Conservation (phyloP, 129 eudicot species). For the Kitagawia praeruptora region DNA sequence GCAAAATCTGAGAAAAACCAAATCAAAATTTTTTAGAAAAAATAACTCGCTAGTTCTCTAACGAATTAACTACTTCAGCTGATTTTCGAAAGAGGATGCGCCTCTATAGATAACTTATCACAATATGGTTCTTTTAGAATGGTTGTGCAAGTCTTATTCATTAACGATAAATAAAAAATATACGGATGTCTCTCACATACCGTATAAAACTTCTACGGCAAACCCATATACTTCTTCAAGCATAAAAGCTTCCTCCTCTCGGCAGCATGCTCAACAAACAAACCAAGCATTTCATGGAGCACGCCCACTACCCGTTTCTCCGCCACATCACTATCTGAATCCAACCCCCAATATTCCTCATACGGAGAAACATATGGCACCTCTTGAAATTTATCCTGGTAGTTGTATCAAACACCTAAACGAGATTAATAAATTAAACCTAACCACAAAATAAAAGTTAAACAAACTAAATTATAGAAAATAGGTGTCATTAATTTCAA, state of each 20-base stretch:
- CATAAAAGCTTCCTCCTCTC: constrained; percentile 62
- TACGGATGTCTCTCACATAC: constrained; percentile 79
- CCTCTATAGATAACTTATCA: constrained; percentile 38
- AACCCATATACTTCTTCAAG: constrained; percentile 53
- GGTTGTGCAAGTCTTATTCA: constrained; percentile 61
- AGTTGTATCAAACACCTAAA: too few species aligned
- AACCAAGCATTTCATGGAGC: constrained; percentile 71
- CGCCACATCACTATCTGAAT: constrained; percentile 55
- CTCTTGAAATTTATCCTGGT: constrained; percentile 60
- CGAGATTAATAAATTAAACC: too few species aligned
- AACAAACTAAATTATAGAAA: too few species aligned
- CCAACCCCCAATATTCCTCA: constrained; percentile 37
- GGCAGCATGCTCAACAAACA: constrained; percentile 77
- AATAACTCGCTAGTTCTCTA: too few species aligned
- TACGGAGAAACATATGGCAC: constrained; percentile 71
- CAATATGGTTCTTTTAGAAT: constrained; percentile 69
- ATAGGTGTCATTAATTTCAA: too few species aligned
- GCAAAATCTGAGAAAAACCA: background rate
- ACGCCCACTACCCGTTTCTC: constrained; percentile 76
- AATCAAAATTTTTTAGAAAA: background rate
- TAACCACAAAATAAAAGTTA: too few species aligned
- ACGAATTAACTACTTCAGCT: too few species aligned
- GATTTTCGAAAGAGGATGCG: constrained; percentile 48
- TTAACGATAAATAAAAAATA: constrained; percentile 63
- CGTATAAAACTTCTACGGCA: constrained; percentile 80